Base-by-base conservation (phyloP, 2,329 filamentous ascomycete genomes). In the Pseudogymnoascus sp. region DNA sequence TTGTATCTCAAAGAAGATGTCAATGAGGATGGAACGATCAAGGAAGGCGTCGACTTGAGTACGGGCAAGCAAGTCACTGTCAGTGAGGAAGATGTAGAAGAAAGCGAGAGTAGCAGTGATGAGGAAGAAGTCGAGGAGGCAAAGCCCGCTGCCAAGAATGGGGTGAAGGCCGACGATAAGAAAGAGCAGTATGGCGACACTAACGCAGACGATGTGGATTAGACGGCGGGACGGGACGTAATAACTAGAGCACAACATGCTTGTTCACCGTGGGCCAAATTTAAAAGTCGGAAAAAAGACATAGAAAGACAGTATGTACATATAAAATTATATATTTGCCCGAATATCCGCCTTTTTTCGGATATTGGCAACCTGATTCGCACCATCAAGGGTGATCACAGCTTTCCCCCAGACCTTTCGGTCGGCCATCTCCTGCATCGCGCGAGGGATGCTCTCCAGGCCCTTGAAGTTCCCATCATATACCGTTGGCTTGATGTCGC, bases 1-100 rank as follows among this genome's bases (percentile, higher is more conserved):
- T 79, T 97, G 3, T 81, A 95, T 65, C 82, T 88, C 7, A 86
- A 84, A 62, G 86, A 90, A 56, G 81, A 89, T 65, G 77, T 87
- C 35, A 81, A 84, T 66, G 82, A 85, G 65, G 79, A 86, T 60
- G 84, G 84, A 1, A 79, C 78, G 1, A 71, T 86, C 7, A 85
- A 83, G 64, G 67, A 68, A 8, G 72, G 71, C 22, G 69, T 72
- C 6, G 69, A 71, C 62, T 70, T 67, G 35, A 12, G 6, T 28
- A n/a, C 5, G 2, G 71, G 71, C 1, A 70, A 70, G 46, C 72
- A 64, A 12, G 46, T 59, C 28, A 66, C 16, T 16, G 35, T 11
- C 31, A 59, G 22, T 5, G 63, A 63, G n/a, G 62, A 64, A 35
- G 53, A 62, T 22, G 22, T 71, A 38, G 62, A 63, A 16, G 62